A percentile compares a stretch with the other conserved stretches of the same genome.
Evolutionary conservation across 1,284 basidiomycete genomes (phyloP).

Genomic region (Ganoderma resinaceum): DNA sequence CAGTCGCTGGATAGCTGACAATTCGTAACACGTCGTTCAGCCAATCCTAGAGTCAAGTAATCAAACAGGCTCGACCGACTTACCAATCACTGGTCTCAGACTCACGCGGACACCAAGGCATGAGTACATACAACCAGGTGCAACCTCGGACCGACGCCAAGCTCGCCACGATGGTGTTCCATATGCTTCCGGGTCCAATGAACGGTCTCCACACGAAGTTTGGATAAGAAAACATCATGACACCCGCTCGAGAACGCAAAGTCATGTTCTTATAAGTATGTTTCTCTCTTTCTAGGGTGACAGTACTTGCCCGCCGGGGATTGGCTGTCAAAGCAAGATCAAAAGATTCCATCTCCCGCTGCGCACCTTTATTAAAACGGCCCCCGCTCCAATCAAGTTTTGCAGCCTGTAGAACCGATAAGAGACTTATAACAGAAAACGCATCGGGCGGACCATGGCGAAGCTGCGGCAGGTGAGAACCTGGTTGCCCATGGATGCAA

Average conservation of each 20-base stretch:
- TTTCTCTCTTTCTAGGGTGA: neutral
- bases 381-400: neutral
- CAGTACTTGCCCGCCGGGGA: neutral
- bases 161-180: neutral
- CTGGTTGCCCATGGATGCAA: neutral
- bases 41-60: neutral
- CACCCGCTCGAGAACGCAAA: neutral
- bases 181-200: neutral
- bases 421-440: too few relatives aligned
- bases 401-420: neutral
- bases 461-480: neutral
- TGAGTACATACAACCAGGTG: neutral
- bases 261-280: too few relatives aligned
- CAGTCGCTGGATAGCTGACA: neutral
- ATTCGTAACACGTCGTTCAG: neutral
- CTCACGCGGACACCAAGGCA: neutral
- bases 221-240: neutral
- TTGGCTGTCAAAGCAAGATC: neutral
- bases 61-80: neutral
- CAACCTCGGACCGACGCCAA: neutral
- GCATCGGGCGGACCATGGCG: neutral
- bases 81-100: neutral
- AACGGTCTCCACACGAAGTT: too few relatives aligned
- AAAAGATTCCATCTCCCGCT: neutral
- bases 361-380: neutral